Base-by-base conservation (phyloP, 306 rosid genomes). In the Vachellia pachyceras region DNA sequence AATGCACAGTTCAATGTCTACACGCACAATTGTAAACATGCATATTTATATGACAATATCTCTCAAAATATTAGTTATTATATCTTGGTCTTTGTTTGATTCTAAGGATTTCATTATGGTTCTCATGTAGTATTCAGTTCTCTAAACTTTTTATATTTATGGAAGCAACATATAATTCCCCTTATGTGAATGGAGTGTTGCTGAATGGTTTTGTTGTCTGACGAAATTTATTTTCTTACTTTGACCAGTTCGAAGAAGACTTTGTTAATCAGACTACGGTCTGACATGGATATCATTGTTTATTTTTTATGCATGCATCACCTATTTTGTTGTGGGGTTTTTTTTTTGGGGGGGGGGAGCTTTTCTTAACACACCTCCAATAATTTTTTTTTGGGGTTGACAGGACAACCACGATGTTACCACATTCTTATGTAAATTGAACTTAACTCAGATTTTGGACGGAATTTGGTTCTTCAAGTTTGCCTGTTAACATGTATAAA, bases 361-460 rank as follows among this genome's bases (percentile, higher is more conserved):
- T n/a, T n/a, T n/a, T n/a, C n/a, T n/a, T n/a, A n/a, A n/a, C n/a
- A n/a, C n/a, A n/a, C n/a, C n/a, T n/a, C n/a, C n/a, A n/a, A n/a
- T n/a, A n/a, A n/a, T n/a, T n/a, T n/a, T n/a, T n/a, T n/a, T n/a
- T n/a, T 20, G 35, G 4, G 73, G 73, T 65, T 36, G 44, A 40
- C 36, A 78, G 45, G 67, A 29, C 40, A 23, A 37, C 67, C 33
- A 29, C 58, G 69, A 66, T 80, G 55, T 74, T 23, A 64, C 35
- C 74, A 65, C 50, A 33, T 79, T 82, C 76, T 72, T 23, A 64
- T 39, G 61, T 79, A 63, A 74, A 79, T 40, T 79, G 44, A 45
- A 47, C 68, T 72, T 42, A 49, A 77, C 54, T 18, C 78, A 52
- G 22, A 75, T 82, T 45, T 82, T 60, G 65, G 73, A n/a, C 68